phyloP scores from a whole-genome alignment of 1,139 yeast genomes.

The Hansenula lynferdii region DNA sequence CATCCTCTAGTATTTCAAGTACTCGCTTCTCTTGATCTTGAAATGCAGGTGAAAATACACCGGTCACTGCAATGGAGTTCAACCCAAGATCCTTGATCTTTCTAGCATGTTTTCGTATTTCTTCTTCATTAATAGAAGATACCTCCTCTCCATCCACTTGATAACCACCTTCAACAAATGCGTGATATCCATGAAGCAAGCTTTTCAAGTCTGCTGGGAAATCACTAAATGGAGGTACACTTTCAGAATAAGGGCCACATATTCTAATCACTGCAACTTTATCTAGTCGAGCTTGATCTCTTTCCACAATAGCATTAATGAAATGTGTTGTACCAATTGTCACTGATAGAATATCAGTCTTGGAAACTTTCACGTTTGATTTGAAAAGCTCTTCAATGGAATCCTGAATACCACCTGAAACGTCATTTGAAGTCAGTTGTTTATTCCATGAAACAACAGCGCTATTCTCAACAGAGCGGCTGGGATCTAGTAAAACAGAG shows the following conservation, averaged over 20 bases:
- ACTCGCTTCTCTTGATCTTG: constrained; percentile 31
- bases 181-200: constrained; percentile 30
- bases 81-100: constrained; percentile 28
- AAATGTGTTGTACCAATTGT: constrained; percentile 43
- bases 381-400: constrained; percentile 30
- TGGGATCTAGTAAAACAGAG: constrained; percentile 36
- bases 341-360: constrained; percentile 29
- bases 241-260: constrained; percentile 33
- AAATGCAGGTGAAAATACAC: constrained; percentile 34
- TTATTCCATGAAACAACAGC: constrained; percentile 38
- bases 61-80: constrained; percentile 32
- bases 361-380: constrained; percentile 12
- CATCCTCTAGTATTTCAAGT: constrained; percentile 24
- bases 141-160: constrained; percentile 36
- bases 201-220: constrained; percentile 32
- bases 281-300: constrained; percentile 33
- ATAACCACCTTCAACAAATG: constrained; percentile 32
- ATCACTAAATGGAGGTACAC: constrained; percentile 35
- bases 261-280: constrained; percentile 36
- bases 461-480: constrained; percentile 20
- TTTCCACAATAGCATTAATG: constrained; percentile 40
- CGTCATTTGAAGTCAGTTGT: constrained; percentile 37
- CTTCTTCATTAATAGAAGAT: constrained; percentile 27
- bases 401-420: constrained; percentile 35
- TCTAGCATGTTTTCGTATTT: constrained; percentile 26